Evolutionary conservation across 805 yeast genomes (phyloP), one percentile per base, ranked within the genome.

Genomic region (Blastobotrys chiropterorum): DNA sequence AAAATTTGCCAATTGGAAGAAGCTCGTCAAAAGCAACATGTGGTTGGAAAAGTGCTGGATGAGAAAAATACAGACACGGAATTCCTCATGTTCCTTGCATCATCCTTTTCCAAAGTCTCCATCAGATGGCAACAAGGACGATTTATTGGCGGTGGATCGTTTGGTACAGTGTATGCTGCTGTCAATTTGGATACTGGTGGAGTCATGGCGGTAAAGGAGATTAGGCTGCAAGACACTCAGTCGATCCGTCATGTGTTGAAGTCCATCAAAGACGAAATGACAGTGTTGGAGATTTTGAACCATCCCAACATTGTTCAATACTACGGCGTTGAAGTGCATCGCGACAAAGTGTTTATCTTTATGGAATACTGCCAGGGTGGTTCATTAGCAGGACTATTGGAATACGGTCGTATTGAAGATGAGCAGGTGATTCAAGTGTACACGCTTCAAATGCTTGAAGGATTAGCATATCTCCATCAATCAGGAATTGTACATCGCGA

Each of bases 321-420:
- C 66, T 90, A 82, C 63, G 99, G 99, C 48, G 97, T 94, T 38
- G 98, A 94, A 67, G 97, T 94, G 3, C 98, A 94, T 68, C 78
- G 97, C 50, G 98, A 94, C 67, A 81, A 87, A 57, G 97, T 94
- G 15, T 90, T 89, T 66, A 84, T 94, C 31, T 94, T 94, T 67
- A 94, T 94, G 99, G 99, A 94, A 69, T 90, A 80, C 69, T 94
- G 99, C 72, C 95, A 90, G 60, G 90, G 97, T 40, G 98, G 98
- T 1, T 90, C 98, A 0, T 73, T 94, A 53, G 89, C 96, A 0
- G 81, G 86, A 4, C 71, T 90, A 45, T 74, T 94, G 55, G 90
- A 87, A 52, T 94, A 90, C 65, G 98, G 99, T 7, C 74, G 97
- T 54, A 90, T 94, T 60, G 97, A 90, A 65, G 98, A 94, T 67